Evolutionary conservation across 805 yeast genomes (phyloP), one percentile per base, ranked within the genome.

Genomic region (Lipomyces starkeyi): DNA sequence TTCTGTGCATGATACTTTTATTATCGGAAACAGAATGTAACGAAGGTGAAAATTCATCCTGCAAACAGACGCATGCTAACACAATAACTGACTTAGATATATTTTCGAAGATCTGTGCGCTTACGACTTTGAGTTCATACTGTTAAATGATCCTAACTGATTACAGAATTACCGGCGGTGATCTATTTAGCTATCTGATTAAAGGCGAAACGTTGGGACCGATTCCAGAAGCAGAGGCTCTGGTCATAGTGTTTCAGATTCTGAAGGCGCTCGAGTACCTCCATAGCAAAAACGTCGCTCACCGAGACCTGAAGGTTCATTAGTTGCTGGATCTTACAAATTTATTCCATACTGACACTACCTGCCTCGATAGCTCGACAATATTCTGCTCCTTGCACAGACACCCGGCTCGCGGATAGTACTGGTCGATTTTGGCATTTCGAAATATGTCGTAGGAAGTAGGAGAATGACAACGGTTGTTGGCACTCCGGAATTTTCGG

Each of bases 401-500:
- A 78, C 82, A 27, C 85, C 86, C 2, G 83, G 83, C 58, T 79
- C 89, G 0, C 82, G 83, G 68, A 76, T 89, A 52, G 83, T 87
- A 1, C 74, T 89, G 29, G 90, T 91, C 9, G 94, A 90, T 77
- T 89, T 90, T 78, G 93, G 93, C 0, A 83, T 84, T 53, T 85
- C 87, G 1, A 83, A 80, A 71, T 58, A 59, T 34, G 22, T 63
- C 49, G 73, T 77, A 17, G 71, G 72, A 14, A 53, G 75, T 22
- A 69, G 75, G 6, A 76, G 87, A 64, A 82, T 85, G 81, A 80
- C 79, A 54, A 83, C 88, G 0, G 80, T 84, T 0, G 88, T 85
- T 0, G 89, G 89, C 2, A 88, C 92, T 0, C 87, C 89, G 0
- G 92, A 88, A 74, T 88, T 88, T 73, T 83, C 88, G 66, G 92